These are phyloP conservation scores for Phytopythium montanum DNA, from an alignment of 352 stramenopile genomes.

Conservation along the genomic window DNA sequence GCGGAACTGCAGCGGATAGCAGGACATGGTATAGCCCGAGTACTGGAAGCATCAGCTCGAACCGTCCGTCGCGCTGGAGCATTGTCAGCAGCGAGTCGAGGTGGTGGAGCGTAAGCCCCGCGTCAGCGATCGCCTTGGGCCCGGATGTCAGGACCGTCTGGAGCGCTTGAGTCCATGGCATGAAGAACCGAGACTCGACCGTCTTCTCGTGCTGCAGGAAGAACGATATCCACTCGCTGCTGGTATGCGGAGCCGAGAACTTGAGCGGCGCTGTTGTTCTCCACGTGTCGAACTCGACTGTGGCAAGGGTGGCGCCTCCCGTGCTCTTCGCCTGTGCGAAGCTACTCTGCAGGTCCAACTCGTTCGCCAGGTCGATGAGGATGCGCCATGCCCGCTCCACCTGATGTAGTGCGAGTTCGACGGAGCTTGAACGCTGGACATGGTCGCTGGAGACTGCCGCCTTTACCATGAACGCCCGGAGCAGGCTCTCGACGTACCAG, in stretches of 20 bases:
- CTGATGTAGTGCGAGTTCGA: slow-evolving; percentile 35
- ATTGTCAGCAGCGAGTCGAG: slow-evolving; percentile 44
- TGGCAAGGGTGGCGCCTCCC: slow-evolving; percentile 5
- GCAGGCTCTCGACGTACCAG: slow-evolving; percentile 57
- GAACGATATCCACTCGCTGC: slow-evolving; percentile 44
- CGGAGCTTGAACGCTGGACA: slow-evolving; percentile 25
- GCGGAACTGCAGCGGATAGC: slow-evolving; percentile 32
- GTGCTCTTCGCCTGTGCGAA: slow-evolving; percentile 25
- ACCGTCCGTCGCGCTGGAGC: slow-evolving; percentile 24
- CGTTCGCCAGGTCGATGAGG: slow-evolving; percentile 39
- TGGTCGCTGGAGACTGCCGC: slow-evolving; percentile 24
- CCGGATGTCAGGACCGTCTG: slow-evolving; percentile 10
- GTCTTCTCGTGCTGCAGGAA: slow-evolving; percentile 40
- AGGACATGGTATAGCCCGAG: slow-evolving; percentile 55
- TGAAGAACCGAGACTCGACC: slow-evolving; percentile 41
- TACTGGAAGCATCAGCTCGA: slow-evolving; percentile 30
- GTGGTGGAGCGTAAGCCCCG: slow-evolving; percentile 38
- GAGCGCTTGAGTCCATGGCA: slow-evolving; percentile 37
- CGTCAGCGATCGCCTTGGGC: slow-evolving; percentile 34
- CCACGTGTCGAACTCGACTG: slow-evolving; percentile 59
- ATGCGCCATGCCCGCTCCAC: slow-evolving; percentile 49
- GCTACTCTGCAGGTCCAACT: slow-evolving; percentile 29
- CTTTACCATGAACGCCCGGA: slow-evolving; percentile 52
- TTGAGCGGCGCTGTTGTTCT: slow-evolving; percentile 29
- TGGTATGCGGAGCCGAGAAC: slow-evolving; percentile 17